Base-by-base conservation (phyloP, 1,284 basidiomycete genomes). In the Melampsora larici-populina region DNA sequence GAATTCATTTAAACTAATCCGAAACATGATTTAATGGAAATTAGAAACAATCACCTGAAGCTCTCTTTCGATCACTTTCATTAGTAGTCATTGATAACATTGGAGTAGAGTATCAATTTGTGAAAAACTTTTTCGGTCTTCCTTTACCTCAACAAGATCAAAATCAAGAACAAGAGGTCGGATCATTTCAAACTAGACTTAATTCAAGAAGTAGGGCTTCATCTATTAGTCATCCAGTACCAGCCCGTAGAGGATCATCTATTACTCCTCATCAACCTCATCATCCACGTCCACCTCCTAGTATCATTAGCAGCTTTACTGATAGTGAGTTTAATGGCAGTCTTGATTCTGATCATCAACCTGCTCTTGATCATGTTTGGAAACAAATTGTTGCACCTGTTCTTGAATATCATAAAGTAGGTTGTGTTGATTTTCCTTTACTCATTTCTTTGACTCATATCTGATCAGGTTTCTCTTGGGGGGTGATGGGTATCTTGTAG, bases 51-150 rank as follows among this genome's bases (percentile, higher is more conserved):
- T 89, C 91, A 0, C 83, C 91, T 0, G 95, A 97, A 84, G 89
- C 89, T 0, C 85, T 96, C 17, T 87, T 94, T 80, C 89, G 94
- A 26, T 96, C 94, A 0, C 85, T 93, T 60, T 85, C 93, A 77
- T 86, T 97, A 64, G 94, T 96, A 64, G 88, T 97, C 77, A 90
- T 95, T 88, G 94, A 97, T 85, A 97, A 97, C 82, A 90, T 91
- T 0, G 91, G 91, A 0, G 89, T 93, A 51, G 94, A 97, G 84
- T 95, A 94, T 83, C 87, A 89, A 0, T 97, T 97, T 81, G 85
- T 96, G 63, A 88, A 89, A 4, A 85, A 88, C 0, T 97, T 97
- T 86, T 97, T 97, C 84, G 83, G 84, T 1, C 62, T 75, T 2
- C 81, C 81, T 43, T 80, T 77, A 17, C 67, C 17, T n/a, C 62